Percentiles rank a stretch among this genome's conserved stretches.
phyloP scores from a whole-genome alignment of 352 stramenopile species.

The Blastocystis sp. region DNA sequence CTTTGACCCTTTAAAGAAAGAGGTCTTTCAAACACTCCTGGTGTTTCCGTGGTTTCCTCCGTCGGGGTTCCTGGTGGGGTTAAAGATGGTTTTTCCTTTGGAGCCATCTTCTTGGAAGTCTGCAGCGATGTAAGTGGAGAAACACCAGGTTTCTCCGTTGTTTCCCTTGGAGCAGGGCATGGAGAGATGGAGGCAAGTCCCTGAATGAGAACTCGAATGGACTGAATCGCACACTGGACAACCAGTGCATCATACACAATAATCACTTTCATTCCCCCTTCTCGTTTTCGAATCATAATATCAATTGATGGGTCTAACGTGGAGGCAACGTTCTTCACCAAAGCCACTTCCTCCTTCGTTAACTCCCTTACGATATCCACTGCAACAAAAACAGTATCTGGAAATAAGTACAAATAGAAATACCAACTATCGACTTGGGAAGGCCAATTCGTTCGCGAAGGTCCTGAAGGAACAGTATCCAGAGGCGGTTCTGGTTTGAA shows the following conservation, averaged over 20 bases:
- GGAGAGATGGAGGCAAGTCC: conserved; percentile 15
- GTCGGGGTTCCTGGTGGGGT: not conserved
- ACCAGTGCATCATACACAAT: not conserved
- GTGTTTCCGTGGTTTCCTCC: not conserved
- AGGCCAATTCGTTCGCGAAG: not conserved
- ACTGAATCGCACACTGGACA: not conserved
- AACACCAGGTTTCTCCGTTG: not conserved
- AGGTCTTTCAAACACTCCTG: conserved; percentile 32
- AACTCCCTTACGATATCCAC: conserved; percentile 11
- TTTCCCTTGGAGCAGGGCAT: not conserved
- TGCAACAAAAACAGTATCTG: not conserved
- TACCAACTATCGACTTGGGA: not conserved
- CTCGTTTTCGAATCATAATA: not conserved
- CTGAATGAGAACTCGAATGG: not conserved
- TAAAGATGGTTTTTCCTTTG: not conserved
- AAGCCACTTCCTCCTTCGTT: not conserved
- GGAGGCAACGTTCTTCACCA: not conserved
- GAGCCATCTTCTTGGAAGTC: not conserved
- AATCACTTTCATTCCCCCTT: not conserved
- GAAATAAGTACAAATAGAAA: not conserved
- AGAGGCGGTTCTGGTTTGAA: not conserved
- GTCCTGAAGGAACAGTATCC: not conserved
- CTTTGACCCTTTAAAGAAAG: conserved; percentile 58
- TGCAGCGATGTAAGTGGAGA: not conserved
- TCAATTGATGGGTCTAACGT: not conserved